A percentile compares a stretch with the other conserved stretches of the same genome.
phyloP scores from a whole-genome alignment of 495 filamentous ascomycete genomes.

The Tuber indicum region DNA sequence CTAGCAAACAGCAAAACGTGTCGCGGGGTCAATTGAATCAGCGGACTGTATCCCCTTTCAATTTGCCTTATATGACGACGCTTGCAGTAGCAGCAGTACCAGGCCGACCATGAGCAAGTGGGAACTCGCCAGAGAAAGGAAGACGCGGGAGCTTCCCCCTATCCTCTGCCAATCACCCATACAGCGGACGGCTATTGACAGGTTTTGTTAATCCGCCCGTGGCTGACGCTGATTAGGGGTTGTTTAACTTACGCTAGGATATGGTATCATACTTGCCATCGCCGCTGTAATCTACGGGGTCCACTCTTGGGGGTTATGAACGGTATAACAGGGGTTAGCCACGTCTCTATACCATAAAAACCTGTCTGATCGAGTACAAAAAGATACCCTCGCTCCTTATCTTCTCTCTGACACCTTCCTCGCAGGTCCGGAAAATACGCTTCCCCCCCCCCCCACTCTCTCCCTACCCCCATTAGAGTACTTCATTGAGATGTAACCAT shows the following conservation, averaged over 20 bases:
- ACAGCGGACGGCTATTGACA: background rate
- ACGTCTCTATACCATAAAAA: background rate
- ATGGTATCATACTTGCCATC: too few relatives aligned
- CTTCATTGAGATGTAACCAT: background rate
- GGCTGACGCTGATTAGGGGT: background rate
- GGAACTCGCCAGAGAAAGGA: background rate
- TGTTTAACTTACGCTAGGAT: background rate
- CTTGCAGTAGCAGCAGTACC: too few relatives aligned
- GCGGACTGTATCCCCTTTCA: too few relatives aligned
- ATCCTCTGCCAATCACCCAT: background rate
- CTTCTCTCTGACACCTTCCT: background rate
- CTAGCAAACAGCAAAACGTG: background rate
- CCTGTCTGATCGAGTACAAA: background rate
- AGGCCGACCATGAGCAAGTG: too few relatives aligned
- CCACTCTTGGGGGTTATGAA: too few relatives aligned
- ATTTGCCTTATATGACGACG: background rate
- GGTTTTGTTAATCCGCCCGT: too few relatives aligned
- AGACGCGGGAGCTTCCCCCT: background rate
- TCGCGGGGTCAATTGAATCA: background rate
- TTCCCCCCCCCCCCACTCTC: background rate
- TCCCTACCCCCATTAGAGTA: too few relatives aligned
- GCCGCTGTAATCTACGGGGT: too few relatives aligned
- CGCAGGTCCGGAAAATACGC: too few relatives aligned
- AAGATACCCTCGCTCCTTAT: background rate
- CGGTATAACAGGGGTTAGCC: too few relatives aligned